These are phyloP conservation scores for Cryptomeria japonica DNA, from an alignment of 75 land plant genomes.

Conservation along the genomic window DNA sequence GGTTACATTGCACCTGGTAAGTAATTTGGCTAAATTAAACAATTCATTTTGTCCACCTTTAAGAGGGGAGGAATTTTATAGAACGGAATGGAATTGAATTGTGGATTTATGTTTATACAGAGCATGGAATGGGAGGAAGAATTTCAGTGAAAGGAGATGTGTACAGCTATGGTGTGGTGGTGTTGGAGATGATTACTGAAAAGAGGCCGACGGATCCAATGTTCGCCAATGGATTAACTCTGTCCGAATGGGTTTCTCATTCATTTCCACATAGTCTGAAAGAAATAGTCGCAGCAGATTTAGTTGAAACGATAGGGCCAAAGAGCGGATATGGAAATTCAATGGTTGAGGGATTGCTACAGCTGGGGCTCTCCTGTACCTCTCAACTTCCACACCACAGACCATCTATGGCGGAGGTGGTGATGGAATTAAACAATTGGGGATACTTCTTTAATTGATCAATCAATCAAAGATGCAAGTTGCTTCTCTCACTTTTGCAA, in stretches of 20 bases:
- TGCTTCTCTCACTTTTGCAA: too few species aligned
- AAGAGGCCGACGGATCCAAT: conserved; percentile 10
- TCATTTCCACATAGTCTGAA: background rate
- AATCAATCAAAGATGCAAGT: too few species aligned
- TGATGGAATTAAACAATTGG: background rate
- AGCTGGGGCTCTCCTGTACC: background rate
- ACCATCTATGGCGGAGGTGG: background rate
- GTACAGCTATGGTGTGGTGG: conserved; percentile 26
- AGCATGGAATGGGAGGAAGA: conserved; percentile 15
- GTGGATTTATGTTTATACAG: conserved; percentile 2
- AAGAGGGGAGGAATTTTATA: background rate
- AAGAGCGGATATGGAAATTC: too few species aligned
- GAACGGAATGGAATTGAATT: background rate
- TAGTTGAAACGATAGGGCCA: background rate
- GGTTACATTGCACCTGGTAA: conserved; percentile 3
- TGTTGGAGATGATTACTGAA: conserved; percentile 15
- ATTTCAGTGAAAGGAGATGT: conserved; percentile 18
- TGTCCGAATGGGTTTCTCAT: background rate
- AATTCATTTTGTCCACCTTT: background rate
- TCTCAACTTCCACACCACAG: background rate
- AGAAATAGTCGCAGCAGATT: background rate
- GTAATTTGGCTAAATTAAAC: background rate
- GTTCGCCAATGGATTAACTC: background rate
- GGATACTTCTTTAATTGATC: too few species aligned
- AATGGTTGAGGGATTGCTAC: background rate